These are phyloP conservation scores for Nicotiana otophora DNA, from an alignment of 257 asterid species.

Conservation along the genomic window DNA sequence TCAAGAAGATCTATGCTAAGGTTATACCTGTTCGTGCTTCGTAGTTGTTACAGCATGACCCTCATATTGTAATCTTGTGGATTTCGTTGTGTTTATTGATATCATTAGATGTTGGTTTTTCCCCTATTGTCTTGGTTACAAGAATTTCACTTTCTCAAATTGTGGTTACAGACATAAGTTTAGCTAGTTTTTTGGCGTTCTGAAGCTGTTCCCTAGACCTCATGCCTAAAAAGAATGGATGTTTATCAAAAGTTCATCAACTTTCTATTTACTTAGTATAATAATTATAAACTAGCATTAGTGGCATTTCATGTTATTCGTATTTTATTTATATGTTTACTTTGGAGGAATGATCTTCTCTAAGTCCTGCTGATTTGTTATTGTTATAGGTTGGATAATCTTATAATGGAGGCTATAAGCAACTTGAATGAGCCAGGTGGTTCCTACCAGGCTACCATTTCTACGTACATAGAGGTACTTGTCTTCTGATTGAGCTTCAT, in stretches of 20 bases:
- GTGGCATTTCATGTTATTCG: background rate
- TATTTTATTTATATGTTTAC: background rate
- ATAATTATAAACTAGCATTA: background rate
- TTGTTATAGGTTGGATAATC: slow-evolving; percentile 67
- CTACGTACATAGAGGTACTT: slow-evolving; percentile 75
- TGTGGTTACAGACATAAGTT: background rate
- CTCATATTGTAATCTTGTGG: background rate
- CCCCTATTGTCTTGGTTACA: background rate
- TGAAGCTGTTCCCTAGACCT: background rate
- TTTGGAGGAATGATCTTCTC: background rate
- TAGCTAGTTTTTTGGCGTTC: background rate
- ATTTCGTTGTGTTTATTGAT: background rate
- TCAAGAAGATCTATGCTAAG: slow-evolving; percentile 78
- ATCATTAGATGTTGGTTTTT: background rate
- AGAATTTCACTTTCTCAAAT: background rate
- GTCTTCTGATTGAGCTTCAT: background rate
- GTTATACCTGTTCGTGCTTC: slow-evolving; percentile 23
- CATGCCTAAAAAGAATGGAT: background rate
- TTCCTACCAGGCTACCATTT: slow-evolving; percentile 74
- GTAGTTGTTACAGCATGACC: background rate
- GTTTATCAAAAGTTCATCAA: background rate
- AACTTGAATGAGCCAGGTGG: slow-evolving; percentile 74
- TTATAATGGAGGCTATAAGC: slow-evolving; percentile 77
- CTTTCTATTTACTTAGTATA: background rate
- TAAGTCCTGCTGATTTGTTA: background rate